phyloP scores from a whole-genome alignment of 2,329 filamentous ascomycete species.

The Rhinocladiella mackenziei region DNA sequence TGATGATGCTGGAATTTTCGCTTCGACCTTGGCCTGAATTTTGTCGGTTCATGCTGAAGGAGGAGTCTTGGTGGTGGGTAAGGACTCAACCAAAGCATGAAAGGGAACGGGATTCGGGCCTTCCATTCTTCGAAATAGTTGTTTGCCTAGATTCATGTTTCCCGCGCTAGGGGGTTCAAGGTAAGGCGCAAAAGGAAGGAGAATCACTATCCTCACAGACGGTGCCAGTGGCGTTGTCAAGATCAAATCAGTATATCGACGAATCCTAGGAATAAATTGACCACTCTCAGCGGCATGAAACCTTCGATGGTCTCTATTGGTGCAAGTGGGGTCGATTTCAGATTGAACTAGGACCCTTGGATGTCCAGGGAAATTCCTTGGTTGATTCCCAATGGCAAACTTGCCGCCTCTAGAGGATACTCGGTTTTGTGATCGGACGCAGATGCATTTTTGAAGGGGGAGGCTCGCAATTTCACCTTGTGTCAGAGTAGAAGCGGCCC shows the following conservation, averaged over 20 bases:
- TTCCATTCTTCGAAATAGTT: constrained; percentile 19
- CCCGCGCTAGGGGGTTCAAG: constrained; percentile 23
- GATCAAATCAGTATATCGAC: constrained; percentile 13
- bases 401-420: constrained; percentile 14
- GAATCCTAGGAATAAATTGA: constrained; percentile 21
- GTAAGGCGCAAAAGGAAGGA: constrained; percentile 16
- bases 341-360: constrained; percentile 9
- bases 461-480: constrained; percentile 1
- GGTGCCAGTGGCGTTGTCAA: constrained; percentile 15
- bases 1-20: constrained; percentile 17
- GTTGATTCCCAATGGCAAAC: constrained; percentile 19
- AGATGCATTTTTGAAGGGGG: constrained; percentile 16
- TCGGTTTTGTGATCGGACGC: constrained; percentile 7
- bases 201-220: constrained; percentile 17
- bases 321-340: constrained; percentile 22
- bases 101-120: constrained; percentile 23
- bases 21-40: constrained; percentile 25
- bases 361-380: constrained; percentile 3
- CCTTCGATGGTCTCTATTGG: constrained; percentile 28
- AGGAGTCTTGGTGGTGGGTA: constrained; percentile 17
- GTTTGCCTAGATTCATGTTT: constrained; percentile 19
- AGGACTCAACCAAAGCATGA: constrained; percentile 25
- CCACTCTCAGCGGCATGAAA: constrained; percentile 29
- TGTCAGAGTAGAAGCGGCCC: constrained; percentile 3
- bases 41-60: constrained; percentile 28